Percentiles rank a stretch among this genome's conserved stretches.
Evolutionary conservation across 352 stramenopile species (phyloP).

Genomic region (Pythium insidiosum): DNA sequence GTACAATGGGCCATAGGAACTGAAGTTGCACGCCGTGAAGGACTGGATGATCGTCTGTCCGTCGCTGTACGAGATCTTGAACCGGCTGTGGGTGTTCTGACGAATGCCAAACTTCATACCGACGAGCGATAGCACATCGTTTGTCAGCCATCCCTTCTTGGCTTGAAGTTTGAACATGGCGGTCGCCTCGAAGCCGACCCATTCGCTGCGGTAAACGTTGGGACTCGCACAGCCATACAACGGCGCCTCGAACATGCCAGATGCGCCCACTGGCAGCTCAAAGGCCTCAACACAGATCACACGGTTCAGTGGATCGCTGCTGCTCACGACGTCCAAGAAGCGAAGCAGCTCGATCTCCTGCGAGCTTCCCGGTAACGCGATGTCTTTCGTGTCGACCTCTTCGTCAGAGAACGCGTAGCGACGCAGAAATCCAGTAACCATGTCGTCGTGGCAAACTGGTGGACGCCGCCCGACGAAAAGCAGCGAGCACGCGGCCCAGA

Average conservation of each 20-base stretch:
- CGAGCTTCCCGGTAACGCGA: background rate
- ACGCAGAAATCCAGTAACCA: background rate
- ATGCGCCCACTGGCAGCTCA: background rate
- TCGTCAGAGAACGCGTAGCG: background rate
- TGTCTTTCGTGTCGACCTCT: background rate
- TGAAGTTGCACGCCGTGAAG: constrained; percentile 6
- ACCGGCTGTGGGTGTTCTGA: background rate
- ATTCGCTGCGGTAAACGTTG: background rate
- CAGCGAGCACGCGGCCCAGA: background rate
- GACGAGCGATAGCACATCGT: background rate
- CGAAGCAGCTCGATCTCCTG: background rate
- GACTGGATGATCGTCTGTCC: background rate
- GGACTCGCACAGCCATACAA: background rate
- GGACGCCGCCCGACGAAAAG: background rate
- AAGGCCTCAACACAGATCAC: background rate
- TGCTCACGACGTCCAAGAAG: background rate
- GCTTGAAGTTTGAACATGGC: background rate
- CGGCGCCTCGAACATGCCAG: background rate
- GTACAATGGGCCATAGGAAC: constrained; percentile 7
- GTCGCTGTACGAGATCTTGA: background rate
- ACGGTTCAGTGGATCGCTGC: background rate
- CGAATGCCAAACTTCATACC: constrained; percentile 1
- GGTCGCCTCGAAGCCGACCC: background rate
- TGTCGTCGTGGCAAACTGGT: background rate
- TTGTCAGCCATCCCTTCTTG: background rate